These are phyloP conservation scores for Casuarina cunninghamiana DNA, from an alignment of 306 rosid genomes.

Conservation along the genomic window DNA sequence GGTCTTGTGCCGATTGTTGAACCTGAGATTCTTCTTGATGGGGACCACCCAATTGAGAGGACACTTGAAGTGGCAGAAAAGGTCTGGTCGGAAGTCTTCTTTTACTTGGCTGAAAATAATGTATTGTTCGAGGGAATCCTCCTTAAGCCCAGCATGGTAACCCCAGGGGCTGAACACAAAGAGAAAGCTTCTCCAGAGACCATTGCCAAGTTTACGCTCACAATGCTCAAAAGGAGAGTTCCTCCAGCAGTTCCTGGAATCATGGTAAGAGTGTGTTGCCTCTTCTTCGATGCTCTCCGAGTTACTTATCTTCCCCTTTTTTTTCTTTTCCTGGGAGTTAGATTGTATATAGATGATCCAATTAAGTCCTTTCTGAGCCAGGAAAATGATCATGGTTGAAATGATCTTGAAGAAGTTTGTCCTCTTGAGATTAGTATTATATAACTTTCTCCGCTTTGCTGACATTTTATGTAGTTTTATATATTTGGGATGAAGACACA, in stretches of 20 bases:
- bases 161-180: constrained; percentile 98
- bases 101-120: constrained; percentile 88
- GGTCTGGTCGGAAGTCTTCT: constrained; percentile 98
- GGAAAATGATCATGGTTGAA: constrained; percentile 9
- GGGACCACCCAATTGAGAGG: constrained; percentile 95
- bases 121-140: constrained; percentile 94
- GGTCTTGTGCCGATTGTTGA: constrained; percentile 99
- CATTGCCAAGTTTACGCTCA: constrained; percentile 73
- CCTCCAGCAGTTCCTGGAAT: constrained; percentile 99
- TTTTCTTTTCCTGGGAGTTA: not conserved
- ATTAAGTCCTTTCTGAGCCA: not conserved
- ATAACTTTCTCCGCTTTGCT: not conserved
- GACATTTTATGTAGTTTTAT: not conserved
- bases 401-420: not conserved
- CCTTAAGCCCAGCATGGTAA: constrained; percentile 99
- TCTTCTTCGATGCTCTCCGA: not conserved
- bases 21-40: constrained; percentile 99
- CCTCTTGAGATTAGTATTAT: not conserved
- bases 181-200: constrained; percentile 87
- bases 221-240: constrained; percentile 86
- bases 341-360: not conserved
- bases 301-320: not conserved
- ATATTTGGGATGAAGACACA: not conserved
- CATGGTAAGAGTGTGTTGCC: constrained; percentile 57
- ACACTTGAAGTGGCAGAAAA: constrained; percentile 96